Evolutionary conservation across 2,329 filamentous ascomycete species (phyloP), one percentile per base, ranked within the genome.

Genomic region (Fusarium hostae): DNA sequence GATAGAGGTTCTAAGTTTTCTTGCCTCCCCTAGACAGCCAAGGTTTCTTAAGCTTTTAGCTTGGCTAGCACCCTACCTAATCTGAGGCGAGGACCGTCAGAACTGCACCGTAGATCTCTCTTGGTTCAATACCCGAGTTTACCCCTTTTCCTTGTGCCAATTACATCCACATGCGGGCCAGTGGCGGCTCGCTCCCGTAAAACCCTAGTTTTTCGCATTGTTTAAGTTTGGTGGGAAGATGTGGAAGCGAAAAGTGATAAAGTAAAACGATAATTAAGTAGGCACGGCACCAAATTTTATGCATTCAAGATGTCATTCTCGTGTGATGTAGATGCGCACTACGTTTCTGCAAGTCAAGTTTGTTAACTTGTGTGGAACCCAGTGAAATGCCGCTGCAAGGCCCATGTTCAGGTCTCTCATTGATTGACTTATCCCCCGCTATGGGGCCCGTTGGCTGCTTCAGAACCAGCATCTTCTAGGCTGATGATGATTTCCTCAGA

Each of bases 101-200:
- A 60, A 68, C 59, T 67, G 48, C 52, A 54, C 48, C 20, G 68
- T 71, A 71, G 68, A 71, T 71, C 68, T 61, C 51, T 57, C 32
- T 68, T 68, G 48, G 57, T 43, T 40, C 34, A 51, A 34, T 34
- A 32, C 9, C 65, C 48, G 60, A 68, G 43, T 55, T 45, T 63
- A 64, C 69, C 68, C 68, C 68, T 63, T 65, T 71, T 71, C 45
- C 28, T 22, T 51, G 47, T 67, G 45, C 61, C 61, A 70, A 62
- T 66, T 30, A 40, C 43, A 44, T 51, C 22, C 41, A 40, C 52
- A 44, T 51, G 41, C 51, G 34, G 58, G 34, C 48, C 55, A 44
- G 71, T 69, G 71, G 73, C 73, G 63, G 63, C 59, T 71, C 62
- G 56, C 68, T 66, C 51, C 59, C 68, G 45, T 47, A 71, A 71